These are phyloP conservation scores for Candida tammaniensis DNA, from an alignment of 805 yeast genomes.

Conservation along the genomic window DNA sequence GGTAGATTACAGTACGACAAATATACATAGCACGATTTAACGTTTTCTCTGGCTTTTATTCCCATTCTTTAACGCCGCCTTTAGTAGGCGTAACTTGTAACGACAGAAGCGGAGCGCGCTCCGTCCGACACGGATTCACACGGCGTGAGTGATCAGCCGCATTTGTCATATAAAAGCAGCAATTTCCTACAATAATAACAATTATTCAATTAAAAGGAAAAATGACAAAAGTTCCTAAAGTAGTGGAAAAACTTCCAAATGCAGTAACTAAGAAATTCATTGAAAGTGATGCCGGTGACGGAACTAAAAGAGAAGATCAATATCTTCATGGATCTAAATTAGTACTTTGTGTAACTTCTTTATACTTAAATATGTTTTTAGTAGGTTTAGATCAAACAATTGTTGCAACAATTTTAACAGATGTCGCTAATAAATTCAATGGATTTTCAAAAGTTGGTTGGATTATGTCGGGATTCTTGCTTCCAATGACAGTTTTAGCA, in stretches of 20 bases:
- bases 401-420: conserved; percentile 30
- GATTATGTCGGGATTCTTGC: conserved; percentile 35
- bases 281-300: conserved; percentile 44
- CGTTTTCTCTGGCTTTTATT: no score
- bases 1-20: no score
- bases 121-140: no score
- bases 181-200: no score
- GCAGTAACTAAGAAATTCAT: conserved; percentile 16
- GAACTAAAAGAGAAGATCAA: conserved; percentile 36
- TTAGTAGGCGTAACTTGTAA: no score
- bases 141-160: no score
- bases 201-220: no score
- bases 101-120: no score
- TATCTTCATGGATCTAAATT: conserved; percentile 28
- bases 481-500: conserved; percentile 30
- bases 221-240: no score
- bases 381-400: conserved; percentile 40
- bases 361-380: conserved; percentile 29
- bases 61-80: no score
- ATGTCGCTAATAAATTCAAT: conserved; percentile 34
- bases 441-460: conserved; percentile 34
- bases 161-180: no score
- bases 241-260: background rate
- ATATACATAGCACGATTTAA: no score
- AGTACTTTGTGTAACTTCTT: conserved; percentile 22